Evolutionary conservation across 2,329 filamentous ascomycete species (phyloP).

Genomic region (Aspergillus cejpii): DNA sequence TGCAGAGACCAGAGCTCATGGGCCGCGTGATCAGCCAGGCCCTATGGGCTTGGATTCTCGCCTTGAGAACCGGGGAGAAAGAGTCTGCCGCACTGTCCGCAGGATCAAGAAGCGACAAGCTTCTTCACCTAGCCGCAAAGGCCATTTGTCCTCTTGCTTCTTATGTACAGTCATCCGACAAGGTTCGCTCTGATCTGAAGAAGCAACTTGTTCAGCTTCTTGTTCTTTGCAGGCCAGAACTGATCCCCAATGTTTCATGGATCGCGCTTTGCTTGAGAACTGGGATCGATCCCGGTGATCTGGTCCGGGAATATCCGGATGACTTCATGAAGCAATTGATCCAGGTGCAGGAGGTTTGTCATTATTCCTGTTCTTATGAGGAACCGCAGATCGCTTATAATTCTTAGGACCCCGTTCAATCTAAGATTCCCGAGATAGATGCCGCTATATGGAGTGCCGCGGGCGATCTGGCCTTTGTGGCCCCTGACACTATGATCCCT

Average conservation of each 20-base stretch:
- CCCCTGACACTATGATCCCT: constrained; percentile 72
- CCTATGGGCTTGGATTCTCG: constrained; percentile 72
- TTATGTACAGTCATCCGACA: constrained; percentile 19
- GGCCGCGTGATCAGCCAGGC: constrained; percentile 61
- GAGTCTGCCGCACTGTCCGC: constrained; percentile 63
- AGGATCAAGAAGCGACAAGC: constrained; percentile 57
- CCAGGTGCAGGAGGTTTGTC: constrained; percentile 49
- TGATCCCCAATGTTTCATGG: constrained; percentile 76
- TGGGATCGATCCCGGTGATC: constrained; percentile 71
- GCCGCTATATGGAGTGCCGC: constrained; percentile 74
- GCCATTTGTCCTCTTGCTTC: constrained; percentile 36
- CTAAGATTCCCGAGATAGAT: constrained; percentile 40
- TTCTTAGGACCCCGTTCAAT: constrained; percentile 29
- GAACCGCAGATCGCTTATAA: constrained; percentile 1
- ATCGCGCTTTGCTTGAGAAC: constrained; percentile 78
- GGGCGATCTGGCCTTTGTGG: constrained; percentile 88
- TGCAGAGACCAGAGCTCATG: constrained; percentile 51
- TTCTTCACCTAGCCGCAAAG: constrained; percentile 52
- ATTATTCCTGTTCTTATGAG: neutral
- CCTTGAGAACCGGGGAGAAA: constrained; percentile 64
- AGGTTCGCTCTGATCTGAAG: constrained; percentile 50
- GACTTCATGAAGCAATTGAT: constrained; percentile 63
- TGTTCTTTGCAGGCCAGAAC: constrained; percentile 67
- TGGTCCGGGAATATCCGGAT: constrained; percentile 60
- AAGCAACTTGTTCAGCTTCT: constrained; percentile 69